Conservation (phyloP, 108 stramenopile species). For the Cylindrotheca closterium region DNA sequence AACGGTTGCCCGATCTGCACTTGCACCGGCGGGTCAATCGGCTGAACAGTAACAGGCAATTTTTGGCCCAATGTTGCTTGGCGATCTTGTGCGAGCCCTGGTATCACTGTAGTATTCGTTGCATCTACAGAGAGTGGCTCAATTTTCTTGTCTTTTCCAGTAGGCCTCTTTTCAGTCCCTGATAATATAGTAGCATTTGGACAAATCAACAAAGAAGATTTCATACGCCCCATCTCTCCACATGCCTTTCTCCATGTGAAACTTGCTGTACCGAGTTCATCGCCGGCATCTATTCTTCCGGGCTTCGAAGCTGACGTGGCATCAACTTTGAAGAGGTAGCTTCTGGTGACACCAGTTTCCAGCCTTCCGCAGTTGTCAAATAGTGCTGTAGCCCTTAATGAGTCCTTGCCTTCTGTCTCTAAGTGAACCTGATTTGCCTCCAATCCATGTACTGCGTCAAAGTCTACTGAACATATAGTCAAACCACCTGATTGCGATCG, state of each 20-base stretch:
- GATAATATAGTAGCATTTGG: slow-evolving; percentile 33
- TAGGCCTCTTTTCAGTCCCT: slow-evolving; percentile 20
- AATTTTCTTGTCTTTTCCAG: slow-evolving; percentile 68
- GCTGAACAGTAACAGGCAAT: slow-evolving; percentile 80
- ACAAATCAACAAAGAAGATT: slow-evolving; percentile 53
- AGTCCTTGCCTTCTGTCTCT: not conserved
- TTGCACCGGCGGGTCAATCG: slow-evolving; percentile 68
- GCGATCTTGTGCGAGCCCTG: not conserved
- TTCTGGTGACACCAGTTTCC: slow-evolving; percentile 54
- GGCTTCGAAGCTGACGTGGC: slow-evolving; percentile 22
- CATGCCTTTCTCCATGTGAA: slow-evolving; percentile 74
- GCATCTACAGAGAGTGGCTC: slow-evolving; percentile 72
- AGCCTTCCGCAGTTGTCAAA: slow-evolving; percentile 61
- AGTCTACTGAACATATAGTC: slow-evolving; percentile 50
- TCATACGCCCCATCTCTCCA: slow-evolving; percentile 72
- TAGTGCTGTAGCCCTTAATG: slow-evolving; percentile 17
- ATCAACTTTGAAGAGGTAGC: slow-evolving; percentile 68
- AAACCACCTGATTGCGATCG: slow-evolving; percentile 33
- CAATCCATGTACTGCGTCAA: slow-evolving; percentile 57
- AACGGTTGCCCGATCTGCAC: slow-evolving; percentile 49
- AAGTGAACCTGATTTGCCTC: slow-evolving; percentile 37
- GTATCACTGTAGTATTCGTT: slow-evolving; percentile 50
- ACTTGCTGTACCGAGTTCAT: slow-evolving; percentile 69
- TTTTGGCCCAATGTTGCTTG: slow-evolving; percentile 39
- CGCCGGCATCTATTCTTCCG: slow-evolving; percentile 70